Evolutionary conservation across 495 filamentous ascomycete genomes (phyloP).

Genomic region (Zalerion maritima): DNA sequence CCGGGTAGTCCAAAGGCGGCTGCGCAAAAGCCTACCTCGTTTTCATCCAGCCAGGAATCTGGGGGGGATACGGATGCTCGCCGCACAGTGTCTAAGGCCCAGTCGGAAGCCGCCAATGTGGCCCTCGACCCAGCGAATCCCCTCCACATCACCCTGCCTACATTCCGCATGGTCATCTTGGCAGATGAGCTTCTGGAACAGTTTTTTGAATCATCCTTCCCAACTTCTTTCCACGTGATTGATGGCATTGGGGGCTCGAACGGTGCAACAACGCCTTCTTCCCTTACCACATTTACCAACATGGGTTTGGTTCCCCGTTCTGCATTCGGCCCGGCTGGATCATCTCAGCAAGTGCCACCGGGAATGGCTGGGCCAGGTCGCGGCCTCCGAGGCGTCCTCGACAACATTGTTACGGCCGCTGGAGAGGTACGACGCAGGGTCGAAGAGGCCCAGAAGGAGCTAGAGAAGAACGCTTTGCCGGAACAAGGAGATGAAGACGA

Average conservation of each 20-base stretch:
- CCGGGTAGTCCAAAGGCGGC: slow-evolving; percentile 17
- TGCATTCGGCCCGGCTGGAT: slow-evolving; percentile 19
- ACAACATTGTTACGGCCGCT: slow-evolving; percentile 92
- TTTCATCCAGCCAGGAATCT: slow-evolving; percentile 1
- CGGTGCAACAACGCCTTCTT: slow-evolving; percentile 31
- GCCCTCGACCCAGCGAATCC: slow-evolving; percentile 87
- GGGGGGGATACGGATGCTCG: slow-evolving; percentile 10
- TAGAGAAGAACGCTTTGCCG: slow-evolving; percentile 60
- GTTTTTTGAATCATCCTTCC: slow-evolving; percentile 79
- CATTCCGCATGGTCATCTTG: slow-evolving; percentile 95
- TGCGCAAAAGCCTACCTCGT: slow-evolving; percentile 16
- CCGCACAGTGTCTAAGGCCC: slow-evolving; percentile 35
- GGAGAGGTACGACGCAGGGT: slow-evolving; percentile 78
- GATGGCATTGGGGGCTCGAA: slow-evolving; percentile 27
- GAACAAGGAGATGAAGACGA: slow-evolving; percentile 55
- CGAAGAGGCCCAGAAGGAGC: slow-evolving; percentile 80
- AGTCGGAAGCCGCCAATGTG: slow-evolving; percentile 56
- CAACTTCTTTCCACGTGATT: slow-evolving; percentile 44
- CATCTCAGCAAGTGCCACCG: slow-evolving; percentile 28
- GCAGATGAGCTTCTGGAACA: slow-evolving; percentile 90
- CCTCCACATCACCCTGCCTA: slow-evolving; percentile 89
- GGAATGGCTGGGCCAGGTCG: slow-evolving; percentile 51
- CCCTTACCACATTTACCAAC: slow-evolving; percentile 68
- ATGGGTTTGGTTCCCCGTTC: slow-evolving; percentile 38
- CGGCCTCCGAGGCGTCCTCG: slow-evolving; percentile 78